Base-by-base conservation (phyloP, 306 rosid genomes). In the Ceratonia siliqua region DNA sequence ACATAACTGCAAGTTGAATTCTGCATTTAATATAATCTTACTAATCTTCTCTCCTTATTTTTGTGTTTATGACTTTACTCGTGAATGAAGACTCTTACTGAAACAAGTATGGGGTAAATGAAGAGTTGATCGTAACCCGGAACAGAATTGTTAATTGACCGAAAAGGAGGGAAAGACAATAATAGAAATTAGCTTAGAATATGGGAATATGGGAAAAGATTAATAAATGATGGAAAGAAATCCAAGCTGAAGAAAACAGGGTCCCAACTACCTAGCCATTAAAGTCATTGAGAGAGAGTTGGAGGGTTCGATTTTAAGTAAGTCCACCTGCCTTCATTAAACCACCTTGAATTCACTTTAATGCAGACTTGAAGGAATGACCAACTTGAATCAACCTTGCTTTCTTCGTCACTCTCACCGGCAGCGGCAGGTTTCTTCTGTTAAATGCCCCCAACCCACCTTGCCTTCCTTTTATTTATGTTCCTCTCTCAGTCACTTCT, bases 271-370 rank as follows among this genome's bases (percentile, higher is more conserved):
- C 82, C 75, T 73, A 4, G 79, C 62, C 61, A 84, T 87, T 89
- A 69, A 88, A 85, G 71, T 81, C 83, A 67, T 35, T 39, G 64
- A 25, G 85, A 77, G 85, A 73, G 56, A 67, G 85, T 89, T 77
- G 46, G 66, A 53, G 78, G 82, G 58, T 65, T 87, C 27, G 68
- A 63, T 78, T 78, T 81, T 63, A 86, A 88, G 87, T 49, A 81
- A 85, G 89, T 82, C 77, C 86, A 88, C 89, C 96, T 86, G 93
- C 86, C 88, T 89, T 84, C 93, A 85, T 94, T 85, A 91, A 89
- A 68, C 84, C 84, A 79, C 68, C 88, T 86, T 91, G 88, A 91
- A 91, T 89, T 89, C 96, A 88, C 89, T 80, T 93, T 73, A 89
- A 91, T 88, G 96, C 97, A 81, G 85, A 86, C 78, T 85, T 85